These are phyloP conservation scores for Platismatia glauca DNA, from an alignment of 495 filamentous ascomycete genomes.

Conservation along the genomic window DNA sequence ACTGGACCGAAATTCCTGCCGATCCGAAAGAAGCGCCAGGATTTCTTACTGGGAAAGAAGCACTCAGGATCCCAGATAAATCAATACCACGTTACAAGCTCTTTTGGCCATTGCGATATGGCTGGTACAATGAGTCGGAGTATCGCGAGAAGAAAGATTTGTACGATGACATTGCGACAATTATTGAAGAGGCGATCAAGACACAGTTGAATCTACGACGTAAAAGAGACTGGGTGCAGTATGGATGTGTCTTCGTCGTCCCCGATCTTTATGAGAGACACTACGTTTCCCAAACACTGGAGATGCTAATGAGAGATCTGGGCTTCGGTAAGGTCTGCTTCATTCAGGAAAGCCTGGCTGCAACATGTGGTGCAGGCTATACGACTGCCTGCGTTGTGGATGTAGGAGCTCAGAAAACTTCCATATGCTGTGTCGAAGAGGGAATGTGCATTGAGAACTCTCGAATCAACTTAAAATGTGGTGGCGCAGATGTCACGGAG, in stretches of 20 bases:
- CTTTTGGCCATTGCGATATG: constrained; percentile 82
- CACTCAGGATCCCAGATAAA: constrained; percentile 75
- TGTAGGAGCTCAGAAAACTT: constrained; percentile 95
- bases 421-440: constrained; percentile 94
- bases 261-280: constrained; percentile 92
- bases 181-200: constrained; percentile 79
- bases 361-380: constrained; percentile 92
- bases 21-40: constrained; percentile 51
- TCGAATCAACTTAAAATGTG: constrained; percentile 84
- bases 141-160: constrained; percentile 68
- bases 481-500: constrained; percentile 86
- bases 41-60: constrained; percentile 71
- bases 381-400: constrained; percentile 90
- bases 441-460: constrained; percentile 92
- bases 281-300: constrained; percentile 75
- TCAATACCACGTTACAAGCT: constrained; percentile 87
- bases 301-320: constrained; percentile 79
- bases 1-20: constrained; percentile 80
- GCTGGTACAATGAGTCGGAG: constrained; percentile 83
- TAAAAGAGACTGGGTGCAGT: constrained; percentile 75
- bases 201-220: constrained; percentile 68
- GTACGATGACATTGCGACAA: constrained; percentile 73
- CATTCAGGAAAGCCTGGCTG: constrained; percentile 90
- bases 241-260: constrained; percentile 89
- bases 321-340: constrained; percentile 82